Evolutionary conservation across 169 alveolate species (phyloP).

Genomic region (Neospora caninum): DNA sequence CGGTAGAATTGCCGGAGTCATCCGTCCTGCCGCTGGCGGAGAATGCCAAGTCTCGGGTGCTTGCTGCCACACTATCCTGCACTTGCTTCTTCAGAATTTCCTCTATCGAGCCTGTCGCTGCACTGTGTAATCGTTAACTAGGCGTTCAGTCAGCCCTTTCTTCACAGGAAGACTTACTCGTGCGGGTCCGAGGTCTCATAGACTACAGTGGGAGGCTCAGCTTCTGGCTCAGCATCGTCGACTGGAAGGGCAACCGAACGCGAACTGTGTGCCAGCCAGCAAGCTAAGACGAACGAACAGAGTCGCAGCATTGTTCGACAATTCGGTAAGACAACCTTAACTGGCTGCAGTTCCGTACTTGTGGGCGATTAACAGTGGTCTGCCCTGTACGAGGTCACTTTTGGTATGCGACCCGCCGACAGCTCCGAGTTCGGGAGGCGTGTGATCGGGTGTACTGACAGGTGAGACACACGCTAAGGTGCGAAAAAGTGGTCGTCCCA

Average conservation of each 20-base stretch:
- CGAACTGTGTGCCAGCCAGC: neutral
- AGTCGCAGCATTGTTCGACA: neutral
- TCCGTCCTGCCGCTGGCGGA: neutral
- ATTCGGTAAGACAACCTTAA: neutral
- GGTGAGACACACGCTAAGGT: too few relatives aligned
- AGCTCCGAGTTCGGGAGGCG: too few relatives aligned
- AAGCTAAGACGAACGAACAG: neutral
- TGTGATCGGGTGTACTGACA: too few relatives aligned
- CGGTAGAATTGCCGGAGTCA: neutral
- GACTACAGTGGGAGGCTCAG: neutral
- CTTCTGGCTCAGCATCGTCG: conserved; percentile 51
- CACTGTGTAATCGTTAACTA: neutral
- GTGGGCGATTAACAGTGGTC: too few relatives aligned
- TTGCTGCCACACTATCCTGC: neutral
- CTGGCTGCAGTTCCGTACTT: neutral
- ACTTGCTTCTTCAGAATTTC: conserved; percentile 25
- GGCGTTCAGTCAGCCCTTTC: neutral
- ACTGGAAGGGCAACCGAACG: neutral
- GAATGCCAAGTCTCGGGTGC: neutral
- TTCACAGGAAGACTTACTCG: neutral
- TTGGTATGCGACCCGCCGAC: too few relatives aligned
- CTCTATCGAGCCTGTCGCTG: neutral
- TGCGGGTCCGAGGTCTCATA: neutral
- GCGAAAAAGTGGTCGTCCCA: too few relatives aligned
- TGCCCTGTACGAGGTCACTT: too few relatives aligned